Conservation (phyloP, 176 grass and related monocot genomes). For the Typha latifolia region DNA sequence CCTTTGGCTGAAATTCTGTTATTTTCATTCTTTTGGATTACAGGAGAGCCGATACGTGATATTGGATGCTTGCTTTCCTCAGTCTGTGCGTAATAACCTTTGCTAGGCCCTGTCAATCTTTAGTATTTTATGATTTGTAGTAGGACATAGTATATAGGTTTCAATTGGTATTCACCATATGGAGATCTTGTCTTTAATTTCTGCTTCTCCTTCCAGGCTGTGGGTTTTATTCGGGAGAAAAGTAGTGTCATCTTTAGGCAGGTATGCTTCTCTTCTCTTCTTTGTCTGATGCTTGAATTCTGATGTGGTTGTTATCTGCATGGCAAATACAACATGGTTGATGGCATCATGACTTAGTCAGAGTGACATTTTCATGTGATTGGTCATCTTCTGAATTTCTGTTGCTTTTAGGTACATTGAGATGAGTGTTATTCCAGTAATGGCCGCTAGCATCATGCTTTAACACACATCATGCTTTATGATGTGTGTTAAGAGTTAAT, state of each 20-base stretch:
- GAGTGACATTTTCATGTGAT: too few species aligned
- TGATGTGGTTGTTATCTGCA: background rate
- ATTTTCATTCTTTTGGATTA: constrained; percentile 18
- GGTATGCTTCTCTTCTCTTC: constrained; percentile 28
- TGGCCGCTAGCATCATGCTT: too few species aligned
- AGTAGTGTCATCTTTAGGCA: constrained; percentile 91
- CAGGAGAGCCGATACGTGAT: constrained; percentile 94
- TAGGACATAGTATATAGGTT: background rate
- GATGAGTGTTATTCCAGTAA: too few species aligned
- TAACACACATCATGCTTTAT: too few species aligned
- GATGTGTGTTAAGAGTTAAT: too few species aligned
- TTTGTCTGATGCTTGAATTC: constrained; percentile 2
- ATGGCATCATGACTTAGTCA: too few species aligned
- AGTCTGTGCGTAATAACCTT: constrained; percentile 44
- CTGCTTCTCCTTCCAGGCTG: constrained; percentile 39
- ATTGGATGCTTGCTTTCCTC: constrained; percentile 60
- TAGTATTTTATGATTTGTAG: background rate
- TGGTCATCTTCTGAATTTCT: too few species aligned
- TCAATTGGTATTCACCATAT: constrained; percentile 23
- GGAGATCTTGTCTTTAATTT: constrained; percentile 7
- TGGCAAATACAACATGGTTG: background rate
- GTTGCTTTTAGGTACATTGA: too few species aligned
- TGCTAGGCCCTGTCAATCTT: background rate
- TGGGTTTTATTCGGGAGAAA: constrained; percentile 78
- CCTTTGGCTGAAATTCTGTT: background rate